Evolutionary conservation across 176 grass and related monocot genomes (phyloP).

Genomic region (Phoenix roebelenii): DNA sequence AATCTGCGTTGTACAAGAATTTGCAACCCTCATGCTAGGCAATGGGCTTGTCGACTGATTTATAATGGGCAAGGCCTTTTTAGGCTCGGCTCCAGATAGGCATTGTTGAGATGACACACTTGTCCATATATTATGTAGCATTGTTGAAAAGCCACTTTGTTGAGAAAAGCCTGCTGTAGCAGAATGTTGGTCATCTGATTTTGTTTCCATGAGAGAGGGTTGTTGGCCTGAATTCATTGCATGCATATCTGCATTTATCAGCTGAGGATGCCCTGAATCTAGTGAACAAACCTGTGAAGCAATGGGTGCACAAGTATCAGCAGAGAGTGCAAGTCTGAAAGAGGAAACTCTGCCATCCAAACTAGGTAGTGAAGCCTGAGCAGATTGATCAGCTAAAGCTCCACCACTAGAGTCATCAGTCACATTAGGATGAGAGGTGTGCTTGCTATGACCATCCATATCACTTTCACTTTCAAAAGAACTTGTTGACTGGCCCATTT

Average conservation of each 20-base stretch:
- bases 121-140: conserved; percentile 87
- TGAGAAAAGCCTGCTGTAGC: conserved; percentile 29
- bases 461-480: neutral
- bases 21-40: conserved; percentile 32
- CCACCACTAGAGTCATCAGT: neutral
- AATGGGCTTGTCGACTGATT: conserved; percentile 79
- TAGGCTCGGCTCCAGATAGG: conserved; percentile 41
- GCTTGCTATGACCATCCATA: neutral
- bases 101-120: conserved; percentile 62
- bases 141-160: conserved; percentile 47
- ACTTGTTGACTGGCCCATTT: neutral
- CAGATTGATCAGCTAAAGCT: conserved; percentile 5
- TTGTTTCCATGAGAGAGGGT: conserved; percentile 37
- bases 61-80: conserved; percentile 62
- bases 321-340: neutral
- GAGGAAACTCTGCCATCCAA: neutral
- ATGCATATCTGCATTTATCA: conserved; percentile 18
- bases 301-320: conserved; percentile 11
- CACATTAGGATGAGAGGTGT: neutral
- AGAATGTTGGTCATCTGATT: conserved; percentile 23
- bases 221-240: conserved; percentile 36
- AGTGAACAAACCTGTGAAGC: conserved; percentile 14
- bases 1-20: conserved; percentile 41
- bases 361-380: neutral
- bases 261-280: conserved; percentile 1